These are phyloP conservation scores for Calonectria hawksworthii DNA, from an alignment of 2,329 filamentous ascomycete species.

Conservation along the genomic window DNA sequence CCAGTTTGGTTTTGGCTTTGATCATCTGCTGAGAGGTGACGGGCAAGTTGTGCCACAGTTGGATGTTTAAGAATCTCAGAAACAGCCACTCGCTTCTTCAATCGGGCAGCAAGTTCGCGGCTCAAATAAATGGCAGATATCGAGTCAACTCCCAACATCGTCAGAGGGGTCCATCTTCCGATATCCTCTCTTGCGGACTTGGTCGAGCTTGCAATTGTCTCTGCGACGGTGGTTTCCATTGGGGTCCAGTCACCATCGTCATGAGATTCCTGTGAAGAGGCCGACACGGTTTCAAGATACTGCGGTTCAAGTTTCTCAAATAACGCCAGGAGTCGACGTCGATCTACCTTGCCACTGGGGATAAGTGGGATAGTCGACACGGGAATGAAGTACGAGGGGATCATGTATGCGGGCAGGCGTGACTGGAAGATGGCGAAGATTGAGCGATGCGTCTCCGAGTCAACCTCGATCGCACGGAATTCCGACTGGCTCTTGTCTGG, in stretches of 20 bases:
- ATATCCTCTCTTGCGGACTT: constrained; percentile 62
- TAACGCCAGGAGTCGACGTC: constrained; percentile 61
- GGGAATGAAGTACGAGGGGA: constrained; percentile 81
- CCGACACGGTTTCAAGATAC: constrained; percentile 56
- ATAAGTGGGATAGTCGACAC: constrained; percentile 79
- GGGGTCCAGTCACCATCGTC: constrained; percentile 62
- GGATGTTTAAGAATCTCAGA: constrained; percentile 78
- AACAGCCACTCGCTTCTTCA: constrained; percentile 69
- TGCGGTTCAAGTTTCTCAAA: constrained; percentile 62
- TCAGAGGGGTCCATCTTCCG: constrained; percentile 78
- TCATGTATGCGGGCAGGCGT: constrained; percentile 80
- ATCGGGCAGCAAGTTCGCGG: constrained; percentile 63
- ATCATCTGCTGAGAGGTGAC: constrained; percentile 33
- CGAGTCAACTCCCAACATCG: constrained; percentile 85
- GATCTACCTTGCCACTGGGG: constrained; percentile 81
- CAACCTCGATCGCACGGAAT: constrained; percentile 56
- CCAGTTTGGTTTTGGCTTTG: not conserved
- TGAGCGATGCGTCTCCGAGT: constrained; percentile 51
- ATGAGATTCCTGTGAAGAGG: constrained; percentile 44
- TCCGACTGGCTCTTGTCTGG: constrained; percentile 47
- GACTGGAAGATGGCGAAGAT: constrained; percentile 70
- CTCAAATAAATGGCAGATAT: constrained; percentile 83
- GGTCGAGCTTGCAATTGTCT: constrained; percentile 66
- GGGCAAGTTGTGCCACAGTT: constrained; percentile 73
- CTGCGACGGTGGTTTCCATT: constrained; percentile 69